Percentiles rank a stretch among this genome's conserved stretches.
Conservation (phyloP, 202 grass and related monocot species). For the Elaeis oleifera region DNA sequence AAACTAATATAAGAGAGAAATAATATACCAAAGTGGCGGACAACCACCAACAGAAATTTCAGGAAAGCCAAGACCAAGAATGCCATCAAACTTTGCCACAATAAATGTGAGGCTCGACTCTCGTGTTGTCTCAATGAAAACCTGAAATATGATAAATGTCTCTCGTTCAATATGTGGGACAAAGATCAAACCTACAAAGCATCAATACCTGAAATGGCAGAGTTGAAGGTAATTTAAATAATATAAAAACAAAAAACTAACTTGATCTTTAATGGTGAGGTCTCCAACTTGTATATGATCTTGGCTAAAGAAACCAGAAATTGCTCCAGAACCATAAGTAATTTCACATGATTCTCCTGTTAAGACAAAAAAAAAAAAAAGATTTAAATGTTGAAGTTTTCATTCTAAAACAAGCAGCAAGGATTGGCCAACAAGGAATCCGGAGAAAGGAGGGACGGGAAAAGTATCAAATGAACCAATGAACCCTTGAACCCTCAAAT, state of each 20-base stretch:
- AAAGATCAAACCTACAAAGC: neutral
- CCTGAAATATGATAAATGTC: conserved; percentile 31
- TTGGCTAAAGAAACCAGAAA: conserved; percentile 92
- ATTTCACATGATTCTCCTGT: conserved; percentile 83
- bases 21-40: conserved; percentile 65
- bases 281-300: conserved; percentile 63
- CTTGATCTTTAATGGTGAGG: conserved; percentile 65
- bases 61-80: conserved; percentile 85
- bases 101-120: conserved; percentile 66
- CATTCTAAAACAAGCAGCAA: conserved; percentile 7
- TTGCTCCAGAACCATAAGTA: conserved; percentile 80
- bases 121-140: conserved; percentile 85
- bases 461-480: too few species aligned
- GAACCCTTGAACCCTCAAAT: too few species aligned
- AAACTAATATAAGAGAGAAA: too few species aligned
- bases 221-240: conserved; percentile 1
- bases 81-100: conserved; percentile 85
- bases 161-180: neutral
- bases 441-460: too few species aligned
- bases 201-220: neutral
- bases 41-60: conserved; percentile 73
- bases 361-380: neutral
- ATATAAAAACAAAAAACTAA: conserved; percentile 8
- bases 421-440: neutral
- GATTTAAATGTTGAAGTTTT: neutral